phyloP scores from a whole-genome alignment of 805 yeast species.

The Zygoascus biomembranicola region DNA sequence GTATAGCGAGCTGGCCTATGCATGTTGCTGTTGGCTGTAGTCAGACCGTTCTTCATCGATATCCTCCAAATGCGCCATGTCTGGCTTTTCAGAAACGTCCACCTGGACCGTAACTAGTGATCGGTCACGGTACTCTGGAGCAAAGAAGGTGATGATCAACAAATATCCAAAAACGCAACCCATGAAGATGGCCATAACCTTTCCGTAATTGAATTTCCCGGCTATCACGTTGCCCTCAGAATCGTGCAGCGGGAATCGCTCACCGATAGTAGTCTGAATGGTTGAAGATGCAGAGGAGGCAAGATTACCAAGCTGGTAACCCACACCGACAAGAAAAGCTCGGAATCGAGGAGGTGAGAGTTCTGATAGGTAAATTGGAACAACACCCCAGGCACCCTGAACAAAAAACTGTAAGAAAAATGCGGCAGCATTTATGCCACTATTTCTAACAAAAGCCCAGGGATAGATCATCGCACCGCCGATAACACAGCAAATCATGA shows the following conservation, averaged over 20 bases:
- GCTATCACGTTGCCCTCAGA: conserved; percentile 25
- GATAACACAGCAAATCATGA: conserved; percentile 40
- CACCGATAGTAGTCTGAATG: conserved; percentile 57
- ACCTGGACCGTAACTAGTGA: conserved; percentile 12
- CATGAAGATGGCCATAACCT: conserved; percentile 62
- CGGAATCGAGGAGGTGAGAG: conserved; percentile 57
- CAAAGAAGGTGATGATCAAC: conserved; percentile 40
- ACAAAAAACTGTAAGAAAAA: conserved; percentile 60
- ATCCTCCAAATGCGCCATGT: background rate
- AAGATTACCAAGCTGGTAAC: conserved; percentile 66
- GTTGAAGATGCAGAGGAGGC: conserved; percentile 66
- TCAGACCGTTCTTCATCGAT: background rate
- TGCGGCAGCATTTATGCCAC: conserved; percentile 49
- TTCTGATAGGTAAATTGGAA: conserved; percentile 59
- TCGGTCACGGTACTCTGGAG: conserved; percentile 42
- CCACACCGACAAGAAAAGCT: conserved; percentile 51
- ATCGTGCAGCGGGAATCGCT: conserved; percentile 44
- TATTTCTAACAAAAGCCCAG: conserved; percentile 41
- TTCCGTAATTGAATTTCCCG: conserved; percentile 49
- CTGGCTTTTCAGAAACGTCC: conserved; percentile 5
- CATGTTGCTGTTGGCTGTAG: background rate
- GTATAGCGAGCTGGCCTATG: background rate
- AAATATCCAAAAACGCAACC: conserved; percentile 54
- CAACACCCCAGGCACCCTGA: conserved; percentile 70
- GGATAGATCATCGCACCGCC: conserved; percentile 61